Evolutionary conservation across 2,329 filamentous ascomycete genomes (phyloP), one percentile per base, ranked within the genome.

Genomic region (Chaetomium strumarium): DNA sequence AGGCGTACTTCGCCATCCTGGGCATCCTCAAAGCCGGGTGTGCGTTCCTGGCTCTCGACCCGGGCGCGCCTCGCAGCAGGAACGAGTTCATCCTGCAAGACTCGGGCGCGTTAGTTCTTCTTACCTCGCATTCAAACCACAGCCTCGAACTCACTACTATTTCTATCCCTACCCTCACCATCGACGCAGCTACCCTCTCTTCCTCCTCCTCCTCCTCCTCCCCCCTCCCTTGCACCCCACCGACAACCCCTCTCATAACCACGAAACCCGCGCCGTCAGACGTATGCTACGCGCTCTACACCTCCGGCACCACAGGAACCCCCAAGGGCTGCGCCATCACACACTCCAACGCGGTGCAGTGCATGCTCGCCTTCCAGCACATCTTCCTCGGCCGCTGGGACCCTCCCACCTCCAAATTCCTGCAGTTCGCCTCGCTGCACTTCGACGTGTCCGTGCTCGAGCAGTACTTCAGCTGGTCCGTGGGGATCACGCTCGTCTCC

Each of bases 401-500:
- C 38, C 24, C 24, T 7, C 24, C 24, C 0, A 65, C 78, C 0
- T 95, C 90, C 0, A 81, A 86, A 53, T 96, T 90, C 85, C 75
- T 96, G 1, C 92, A 96, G 64, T 96, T 96, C 64, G 92, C 92
- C 1, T 91, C 90, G 0, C 89, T 96, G 52, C 92, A 96, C 67
- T 96, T 96, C 56, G 92, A 96, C 62, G 91, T 96, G 4, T 93
- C 88, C 1, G 87, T 96, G 0, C 76, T 96, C 0, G 91, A 96
- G 64, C 91, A 96, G 63, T 96, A 92, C 66, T 96, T 90, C 90
- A 93, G 85, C 53, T 96, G 91, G 91, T 90, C 86, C 29, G 87
- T 93, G 1, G 90, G 90, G 1, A 90, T 96, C 24, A 85, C 86
- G 4, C 79, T 96, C 0, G 86, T 92, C 2, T 84, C 88, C 2